Percentiles rank a stretch among this genome's conserved stretches.
Conservation (phyloP, 371 early-diverging fungal species). For the Parasitella parasitica region DNA sequence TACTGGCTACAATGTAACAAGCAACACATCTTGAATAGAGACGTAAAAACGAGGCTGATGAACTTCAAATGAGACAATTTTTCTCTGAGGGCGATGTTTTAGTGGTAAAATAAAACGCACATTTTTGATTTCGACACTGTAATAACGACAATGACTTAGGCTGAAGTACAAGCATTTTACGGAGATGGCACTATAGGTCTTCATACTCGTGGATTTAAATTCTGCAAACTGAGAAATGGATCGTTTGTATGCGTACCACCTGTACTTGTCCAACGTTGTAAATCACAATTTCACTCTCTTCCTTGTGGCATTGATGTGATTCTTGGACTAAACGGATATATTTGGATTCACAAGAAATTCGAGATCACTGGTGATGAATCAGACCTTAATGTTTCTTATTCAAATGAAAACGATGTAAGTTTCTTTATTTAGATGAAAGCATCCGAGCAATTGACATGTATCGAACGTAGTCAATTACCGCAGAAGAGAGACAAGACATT, state of each 20-base stretch:
- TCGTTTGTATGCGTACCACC: slow-evolving; percentile 85
- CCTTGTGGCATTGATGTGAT: slow-evolving; percentile 90
- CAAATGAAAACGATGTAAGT: slow-evolving; percentile 77
- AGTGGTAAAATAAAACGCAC: slow-evolving; percentile 58
- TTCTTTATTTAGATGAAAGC: not conserved
- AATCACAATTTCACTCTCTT: slow-evolving; percentile 88
- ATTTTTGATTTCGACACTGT: not conserved
- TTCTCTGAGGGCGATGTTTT: slow-evolving; percentile 96
- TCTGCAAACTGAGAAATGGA: slow-evolving; percentile 96
- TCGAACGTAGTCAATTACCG: slow-evolving; percentile 50
- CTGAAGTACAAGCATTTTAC: slow-evolving; percentile 95
- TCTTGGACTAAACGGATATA: slow-evolving; percentile 96
- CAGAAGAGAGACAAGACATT: slow-evolving; percentile 73
- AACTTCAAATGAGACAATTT: slow-evolving; percentile 96
- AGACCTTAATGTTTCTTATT: slow-evolving; percentile 74
- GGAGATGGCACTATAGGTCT: slow-evolving; percentile 87
- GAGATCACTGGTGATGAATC: slow-evolving; percentile 55
- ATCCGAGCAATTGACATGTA: too few relatives aligned
- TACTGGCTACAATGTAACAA: not conserved
- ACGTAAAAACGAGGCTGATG: slow-evolving; percentile 97
- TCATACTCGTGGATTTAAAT: slow-evolving; percentile 96
- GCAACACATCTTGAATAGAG: slow-evolving; percentile 49
- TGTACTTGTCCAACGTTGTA: slow-evolving; percentile 84
- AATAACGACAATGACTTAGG: slow-evolving; percentile 40
- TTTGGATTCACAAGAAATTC: slow-evolving; percentile 89